These are phyloP conservation scores for Jaminaea rosea DNA, from an alignment of 1,284 basidiomycete genomes.

Conservation along the genomic window DNA sequence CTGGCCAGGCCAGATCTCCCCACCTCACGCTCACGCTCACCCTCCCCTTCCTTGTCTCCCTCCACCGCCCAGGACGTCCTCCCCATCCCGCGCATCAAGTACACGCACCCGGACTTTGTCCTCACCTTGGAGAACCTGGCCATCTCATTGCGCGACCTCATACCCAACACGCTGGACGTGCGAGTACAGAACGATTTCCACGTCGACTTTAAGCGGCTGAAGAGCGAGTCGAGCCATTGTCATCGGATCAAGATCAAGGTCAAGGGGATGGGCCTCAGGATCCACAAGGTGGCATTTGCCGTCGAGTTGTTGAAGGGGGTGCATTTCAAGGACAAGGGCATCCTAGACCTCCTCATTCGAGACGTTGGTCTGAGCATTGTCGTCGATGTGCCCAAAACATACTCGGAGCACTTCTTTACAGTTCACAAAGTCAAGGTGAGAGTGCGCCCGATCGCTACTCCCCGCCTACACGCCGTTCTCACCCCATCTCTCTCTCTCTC, in stretches of 20 bases:
- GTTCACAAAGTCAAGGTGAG: slow-evolving; percentile 15
- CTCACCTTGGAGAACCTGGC: slow-evolving; percentile 16
- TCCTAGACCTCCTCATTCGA: slow-evolving; percentile 10
- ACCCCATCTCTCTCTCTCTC: no score
- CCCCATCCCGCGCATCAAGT: slow-evolving; percentile 14
- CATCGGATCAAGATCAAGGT: slow-evolving; percentile 13
- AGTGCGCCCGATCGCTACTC: no score
- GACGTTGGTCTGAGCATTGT: slow-evolving; percentile 12
- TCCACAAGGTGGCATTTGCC: slow-evolving; percentile 12
- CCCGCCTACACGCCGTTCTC: no score
- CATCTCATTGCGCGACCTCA: slow-evolving; percentile 6
- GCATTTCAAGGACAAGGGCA: slow-evolving; percentile 12
- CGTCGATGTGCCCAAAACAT: slow-evolving; percentile 11
- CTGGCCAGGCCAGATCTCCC: no score
- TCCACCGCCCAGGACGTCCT: no score
- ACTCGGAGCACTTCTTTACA: slow-evolving; percentile 8
- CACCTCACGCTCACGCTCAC: no score
- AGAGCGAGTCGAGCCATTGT: slow-evolving; percentile 7
- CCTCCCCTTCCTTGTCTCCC: no score
- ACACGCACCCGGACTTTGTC: slow-evolving; percentile 16
- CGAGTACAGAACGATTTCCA: slow-evolving; percentile 12
- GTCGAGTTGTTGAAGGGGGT: slow-evolving; percentile 6
- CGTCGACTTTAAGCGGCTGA: slow-evolving; percentile 10
- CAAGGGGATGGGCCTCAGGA: slow-evolving; percentile 13
- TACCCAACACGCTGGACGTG: slow-evolving; percentile 11